Conservation (phyloP, 192 early-diverging fungal genomes). For the Chytriomyces hyalinus region DNA sequence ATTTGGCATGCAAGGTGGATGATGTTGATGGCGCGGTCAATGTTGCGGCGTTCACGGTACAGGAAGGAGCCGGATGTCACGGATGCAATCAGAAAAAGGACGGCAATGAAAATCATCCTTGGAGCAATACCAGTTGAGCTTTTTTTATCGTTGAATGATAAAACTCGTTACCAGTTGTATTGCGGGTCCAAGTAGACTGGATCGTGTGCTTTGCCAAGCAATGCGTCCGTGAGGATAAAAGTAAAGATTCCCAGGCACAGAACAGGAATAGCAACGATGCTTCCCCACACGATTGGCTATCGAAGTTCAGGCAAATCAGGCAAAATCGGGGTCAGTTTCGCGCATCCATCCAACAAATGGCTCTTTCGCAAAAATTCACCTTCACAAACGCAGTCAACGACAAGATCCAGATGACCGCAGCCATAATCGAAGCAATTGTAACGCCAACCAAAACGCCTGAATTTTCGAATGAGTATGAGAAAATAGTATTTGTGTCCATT, state of each 20-base stretch:
- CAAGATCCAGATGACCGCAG: constrained; percentile 27
- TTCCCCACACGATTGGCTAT: constrained; percentile 42
- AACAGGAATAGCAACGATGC: constrained; percentile 41
- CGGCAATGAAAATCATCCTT: constrained; percentile 37
- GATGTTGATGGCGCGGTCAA: constrained; percentile 49
- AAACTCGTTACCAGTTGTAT: constrained; percentile 34
- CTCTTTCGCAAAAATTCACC: background rate
- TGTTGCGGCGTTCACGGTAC: constrained; percentile 34
- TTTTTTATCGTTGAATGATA: too few species aligned
- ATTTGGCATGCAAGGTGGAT: constrained; percentile 74
- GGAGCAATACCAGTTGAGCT: constrained; percentile 12
- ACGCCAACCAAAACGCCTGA: constrained; percentile 15
- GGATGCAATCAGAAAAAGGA: constrained; percentile 34
- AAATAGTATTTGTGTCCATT: background rate
- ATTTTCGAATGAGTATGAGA: background rate
- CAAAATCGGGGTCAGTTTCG: background rate
- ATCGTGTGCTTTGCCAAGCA: constrained; percentile 45
- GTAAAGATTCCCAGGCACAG: constrained; percentile 37
- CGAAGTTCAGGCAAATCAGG: background rate
- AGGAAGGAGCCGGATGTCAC: constrained; percentile 37
- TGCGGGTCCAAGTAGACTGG: constrained; percentile 42
- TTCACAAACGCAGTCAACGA: constrained; percentile 29
- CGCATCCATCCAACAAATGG: background rate
- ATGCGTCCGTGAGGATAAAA: constrained; percentile 36
- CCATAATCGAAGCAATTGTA: constrained; percentile 14